Evolutionary conservation across 1,284 basidiomycete species (phyloP).

Genomic region (Grifola frondosa): DNA sequence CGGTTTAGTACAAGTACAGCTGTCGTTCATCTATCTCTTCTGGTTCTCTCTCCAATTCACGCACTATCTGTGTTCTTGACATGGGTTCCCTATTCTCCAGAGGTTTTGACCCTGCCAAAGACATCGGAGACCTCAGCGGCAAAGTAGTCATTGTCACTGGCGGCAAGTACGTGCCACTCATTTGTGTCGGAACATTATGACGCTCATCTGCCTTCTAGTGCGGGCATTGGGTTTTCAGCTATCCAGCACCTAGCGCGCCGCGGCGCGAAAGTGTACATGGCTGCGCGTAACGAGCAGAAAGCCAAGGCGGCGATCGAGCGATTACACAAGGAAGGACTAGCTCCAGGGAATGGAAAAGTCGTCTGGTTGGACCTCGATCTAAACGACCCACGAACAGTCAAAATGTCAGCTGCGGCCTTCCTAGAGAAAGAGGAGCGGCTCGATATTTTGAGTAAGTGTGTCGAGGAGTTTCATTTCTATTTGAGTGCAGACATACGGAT

Average conservation of each 20-base stretch:
- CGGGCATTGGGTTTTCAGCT: conserved; percentile 42
- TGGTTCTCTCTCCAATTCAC: too few species aligned
- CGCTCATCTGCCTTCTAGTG: conserved; percentile 15
- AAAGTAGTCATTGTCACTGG: conserved; percentile 43
- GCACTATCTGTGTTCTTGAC: too few species aligned
- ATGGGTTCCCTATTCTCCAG: conserved; percentile 22
- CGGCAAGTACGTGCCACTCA: conserved; percentile 33
- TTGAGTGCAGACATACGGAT: neutral
- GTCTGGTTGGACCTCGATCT: conserved; percentile 49
- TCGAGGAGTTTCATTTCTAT: neutral
- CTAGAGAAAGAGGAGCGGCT: conserved; percentile 45
- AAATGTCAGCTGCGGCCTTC: conserved; percentile 46
- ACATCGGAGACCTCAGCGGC: conserved; percentile 36
- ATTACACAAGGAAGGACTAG: conserved; percentile 35
- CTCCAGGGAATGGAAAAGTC: conserved; percentile 37
- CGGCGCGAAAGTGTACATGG: conserved; percentile 47
- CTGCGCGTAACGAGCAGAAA: conserved; percentile 38
- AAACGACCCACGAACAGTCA: conserved; percentile 40
- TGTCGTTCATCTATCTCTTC: too few species aligned
- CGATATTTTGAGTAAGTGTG: conserved; percentile 48
- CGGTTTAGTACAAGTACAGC: too few species aligned
- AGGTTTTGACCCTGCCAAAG: conserved; percentile 22
- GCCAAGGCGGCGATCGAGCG: conserved; percentile 40
- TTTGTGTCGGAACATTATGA: neutral
- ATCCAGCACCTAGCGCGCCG: conserved; percentile 37